Base-by-base conservation (phyloP, 148 eudicot species). In the Vaccinium myrtillus region DNA sequence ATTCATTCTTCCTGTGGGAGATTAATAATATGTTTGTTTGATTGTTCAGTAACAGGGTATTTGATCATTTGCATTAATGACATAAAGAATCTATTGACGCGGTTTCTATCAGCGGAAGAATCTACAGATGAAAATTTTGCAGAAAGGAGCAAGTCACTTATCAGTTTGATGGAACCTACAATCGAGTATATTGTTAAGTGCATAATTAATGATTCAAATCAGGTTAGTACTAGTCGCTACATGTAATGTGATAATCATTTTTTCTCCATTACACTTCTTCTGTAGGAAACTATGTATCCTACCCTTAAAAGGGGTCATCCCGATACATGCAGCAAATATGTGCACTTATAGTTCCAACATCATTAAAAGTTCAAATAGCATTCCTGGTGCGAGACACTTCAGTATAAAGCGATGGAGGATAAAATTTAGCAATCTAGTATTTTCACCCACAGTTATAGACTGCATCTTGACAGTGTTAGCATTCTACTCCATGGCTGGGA, bases 91-190 rank as follows among this genome's bases (percentile, higher is more conserved):
- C 81, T 85, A 77, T 76, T 94, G 86, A 79, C 36, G 49, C 89
- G 88, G 61, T 83, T 85, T 83, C 84, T 86, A 69, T 84, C 94
- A 32, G 83, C 86, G 43, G 82, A 85, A 84, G 92, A 88, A 77
- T 49, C 71, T 21, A 80, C 80, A 85, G 67, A 80, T 61, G 88
- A 74, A 14, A 78, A 61, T 67, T 49, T 59, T 74, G 81, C 54
- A 69, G 89, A 82, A 82, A 86, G 90, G 59, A 84, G 87, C 75
- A 88, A 87, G 81, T 85, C 84, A 30, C 83, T 89, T 78, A 50
- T 91, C 81, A 87, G 89, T 89, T 86, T 94, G 80, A 83, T 92
- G 78, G 98, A 94, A 88, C 98, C 98, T 65, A 71, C 94, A 32
- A 90, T 94, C 70, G 93, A 90, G 77, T 94, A 92, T 84, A 83